Percentiles rank a stretch among this genome's conserved stretches.
Evolutionary conservation across 352 stramenopile species (phyloP).

Genomic region (Elongisporangium senticosum): DNA sequence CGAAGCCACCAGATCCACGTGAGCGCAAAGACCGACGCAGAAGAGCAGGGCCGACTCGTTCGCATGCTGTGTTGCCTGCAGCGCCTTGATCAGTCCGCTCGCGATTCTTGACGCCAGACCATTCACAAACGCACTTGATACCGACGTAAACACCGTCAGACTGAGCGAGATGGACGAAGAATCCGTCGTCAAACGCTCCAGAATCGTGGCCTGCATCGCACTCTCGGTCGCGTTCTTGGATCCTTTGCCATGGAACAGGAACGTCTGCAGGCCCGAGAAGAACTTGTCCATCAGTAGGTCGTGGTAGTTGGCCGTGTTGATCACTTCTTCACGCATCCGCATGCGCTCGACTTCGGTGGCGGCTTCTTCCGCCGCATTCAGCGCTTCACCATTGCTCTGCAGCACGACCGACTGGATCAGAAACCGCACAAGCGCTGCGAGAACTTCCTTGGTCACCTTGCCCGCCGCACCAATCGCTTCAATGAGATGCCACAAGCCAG

Average conservation of each 20-base stretch:
- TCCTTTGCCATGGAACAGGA: constrained; percentile 43
- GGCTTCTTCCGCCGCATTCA: not conserved
- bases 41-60: constrained; percentile 3
- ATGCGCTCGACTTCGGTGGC: not conserved
- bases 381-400: not conserved
- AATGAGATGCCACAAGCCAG: constrained; percentile 46
- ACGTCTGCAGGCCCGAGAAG: constrained; percentile 41
- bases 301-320: constrained; percentile 15
- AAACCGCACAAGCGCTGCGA: too few species aligned
- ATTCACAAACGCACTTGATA: constrained; percentile 36
- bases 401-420: constrained; percentile 10
- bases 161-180: constrained; percentile 7
- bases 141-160: constrained; percentile 26
- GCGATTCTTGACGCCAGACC: constrained; percentile 26
- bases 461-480: constrained; percentile 18
- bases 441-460: too few species aligned
- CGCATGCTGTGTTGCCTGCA: not conserved
- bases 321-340: constrained; percentile 1
- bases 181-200: constrained; percentile 1
- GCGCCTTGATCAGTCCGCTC: constrained; percentile 9
- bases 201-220: constrained; percentile 19
- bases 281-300: constrained; percentile 66
- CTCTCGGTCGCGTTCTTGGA: constrained; percentile 21
- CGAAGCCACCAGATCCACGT: constrained; percentile 33
- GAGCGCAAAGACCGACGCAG: constrained; percentile 32